Percentiles rank a stretch among this genome's conserved stretches.
Conservation (phyloP, 495 filamentous ascomycete genomes). For the Podospora sp. region DNA sequence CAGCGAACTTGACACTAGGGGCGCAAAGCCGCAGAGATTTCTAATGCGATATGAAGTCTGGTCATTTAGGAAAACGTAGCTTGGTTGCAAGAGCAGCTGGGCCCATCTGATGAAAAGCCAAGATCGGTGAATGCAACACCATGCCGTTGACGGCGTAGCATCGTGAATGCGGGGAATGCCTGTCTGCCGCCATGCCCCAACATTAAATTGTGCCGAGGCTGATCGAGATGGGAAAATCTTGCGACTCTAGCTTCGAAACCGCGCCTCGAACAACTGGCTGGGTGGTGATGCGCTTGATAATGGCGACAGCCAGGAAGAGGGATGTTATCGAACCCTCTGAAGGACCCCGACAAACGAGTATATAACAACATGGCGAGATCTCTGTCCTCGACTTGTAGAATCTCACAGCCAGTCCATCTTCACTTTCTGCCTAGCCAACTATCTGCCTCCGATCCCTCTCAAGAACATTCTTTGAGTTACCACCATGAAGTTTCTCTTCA, state of each 20-base stretch:
- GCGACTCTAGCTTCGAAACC: background rate
- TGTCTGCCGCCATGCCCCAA: background rate
- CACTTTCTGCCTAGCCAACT: background rate
- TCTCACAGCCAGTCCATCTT: background rate
- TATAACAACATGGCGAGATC: background rate
- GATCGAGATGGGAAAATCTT: background rate
- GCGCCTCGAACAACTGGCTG: background rate
- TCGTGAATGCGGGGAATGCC: conserved; percentile 15
- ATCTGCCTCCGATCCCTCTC: too few relatives aligned
- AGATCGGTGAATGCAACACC: background rate
- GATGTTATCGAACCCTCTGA: too few relatives aligned
- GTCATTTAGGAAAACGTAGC: too few relatives aligned
- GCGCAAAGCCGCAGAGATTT: too few relatives aligned
- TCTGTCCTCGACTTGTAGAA: background rate
- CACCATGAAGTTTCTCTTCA: conserved; percentile 25
- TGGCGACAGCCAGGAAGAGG: too few relatives aligned
- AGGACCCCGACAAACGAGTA: too few relatives aligned
- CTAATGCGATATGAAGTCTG: too few relatives aligned
- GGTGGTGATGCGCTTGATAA: background rate
- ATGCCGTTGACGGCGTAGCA: conserved; percentile 5
- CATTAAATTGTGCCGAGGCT: background rate
- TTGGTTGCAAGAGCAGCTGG: too few relatives aligned
- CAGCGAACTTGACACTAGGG: too few relatives aligned
- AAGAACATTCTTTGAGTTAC: background rate
- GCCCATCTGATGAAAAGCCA: too few relatives aligned